Evolutionary conservation across 2,329 filamentous ascomycete species (phyloP), one percentile per base, ranked within the genome.

Genomic region (Huntiella moniliformis): DNA sequence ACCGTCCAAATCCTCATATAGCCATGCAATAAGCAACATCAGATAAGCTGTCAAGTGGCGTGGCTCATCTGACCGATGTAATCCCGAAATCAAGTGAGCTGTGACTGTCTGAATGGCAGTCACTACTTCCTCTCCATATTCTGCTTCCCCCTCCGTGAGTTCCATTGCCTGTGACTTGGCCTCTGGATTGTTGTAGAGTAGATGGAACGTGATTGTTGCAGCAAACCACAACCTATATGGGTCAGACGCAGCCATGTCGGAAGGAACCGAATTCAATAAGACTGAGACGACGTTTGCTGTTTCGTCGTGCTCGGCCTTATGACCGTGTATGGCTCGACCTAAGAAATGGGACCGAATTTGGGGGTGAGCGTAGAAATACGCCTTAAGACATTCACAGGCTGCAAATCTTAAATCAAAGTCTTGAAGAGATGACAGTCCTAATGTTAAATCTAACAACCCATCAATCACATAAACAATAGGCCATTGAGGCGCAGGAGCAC

Each of bases 221-320:
- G 91, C 87, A 59, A 96, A 88, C 82, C 88, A 95, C 50, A 77
- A 71, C 39, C 84, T 77, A 58, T 94, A 94, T 0, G 87, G 84
- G 57, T 98, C 91, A 34, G 69, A 68, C 13, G 73, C 68, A n/a
- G 71, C 64, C 38, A 74, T 67, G 13, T 69, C 68, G 16, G 50
- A 15, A 38, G 74, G 68, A 2, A 74, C 67, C 3, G 81, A 74
- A 22, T 75, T 73, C 36, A 96, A 67, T 16, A 98, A 64, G 4
- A 86, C 85, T 8, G 81, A 86, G 50, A 98, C 63, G 10, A 93
- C 82, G 59, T 98, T 98, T 10, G 86, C 81, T 4, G 82, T 81
- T 56, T 91, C 82, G 56, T 93, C 80, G 38, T 76, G 71, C 1
- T 80, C 82, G 36, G 77, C 77, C 43, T 70, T 66, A 59, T 95